A percentile compares a stretch with the other conserved stretches of the same genome.
These are phyloP conservation scores for Aspergillus sojae DNA, from an alignment of 2,329 filamentous ascomycete species.

Conservation along the genomic window DNA sequence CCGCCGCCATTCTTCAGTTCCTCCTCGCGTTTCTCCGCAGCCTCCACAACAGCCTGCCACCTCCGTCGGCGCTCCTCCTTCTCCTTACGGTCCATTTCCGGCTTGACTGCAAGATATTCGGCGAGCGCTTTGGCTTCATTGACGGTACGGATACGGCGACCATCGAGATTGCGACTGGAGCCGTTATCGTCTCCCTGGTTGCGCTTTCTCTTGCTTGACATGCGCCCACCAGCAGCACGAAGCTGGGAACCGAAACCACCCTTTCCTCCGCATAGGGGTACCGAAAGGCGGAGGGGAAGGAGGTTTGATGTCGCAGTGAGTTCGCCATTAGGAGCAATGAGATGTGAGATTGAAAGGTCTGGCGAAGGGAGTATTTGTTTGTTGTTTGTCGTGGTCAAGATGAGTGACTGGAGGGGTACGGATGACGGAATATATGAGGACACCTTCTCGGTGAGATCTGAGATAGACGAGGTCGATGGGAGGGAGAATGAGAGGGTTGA, in stretches of 20 bases:
- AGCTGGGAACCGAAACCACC: conserved; percentile 97
- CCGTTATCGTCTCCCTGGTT: conserved; percentile 81
- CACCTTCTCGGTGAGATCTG: conserved; percentile 67
- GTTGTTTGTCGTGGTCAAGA: conserved; percentile 81
- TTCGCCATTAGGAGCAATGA: conserved; percentile 49
- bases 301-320: conserved; percentile 62
- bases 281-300: conserved; percentile 77
- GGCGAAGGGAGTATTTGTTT: conserved; percentile 62
- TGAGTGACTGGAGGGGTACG: conserved; percentile 59
- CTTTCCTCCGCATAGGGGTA: conserved; percentile 86
- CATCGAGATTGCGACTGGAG: conserved; percentile 91
- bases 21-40: conserved; percentile 78
- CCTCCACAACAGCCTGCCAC: conserved; percentile 86
- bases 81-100: conserved; percentile 94
- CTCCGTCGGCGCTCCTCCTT: conserved; percentile 78
- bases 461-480: conserved; percentile 64
- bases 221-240: conserved; percentile 92
- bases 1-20: conserved; percentile 76
- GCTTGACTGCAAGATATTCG: conserved; percentile 92
- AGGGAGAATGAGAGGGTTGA: conserved; percentile 80
- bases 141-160: conserved; percentile 84
- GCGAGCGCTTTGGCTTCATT: conserved; percentile 94
- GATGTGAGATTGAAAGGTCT: conserved; percentile 62
- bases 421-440: conserved; percentile 61
- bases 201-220: conserved; percentile 93